Conservation (phyloP, 2,329 filamentous ascomycete genomes). For the Alternaria sp. region DNA sequence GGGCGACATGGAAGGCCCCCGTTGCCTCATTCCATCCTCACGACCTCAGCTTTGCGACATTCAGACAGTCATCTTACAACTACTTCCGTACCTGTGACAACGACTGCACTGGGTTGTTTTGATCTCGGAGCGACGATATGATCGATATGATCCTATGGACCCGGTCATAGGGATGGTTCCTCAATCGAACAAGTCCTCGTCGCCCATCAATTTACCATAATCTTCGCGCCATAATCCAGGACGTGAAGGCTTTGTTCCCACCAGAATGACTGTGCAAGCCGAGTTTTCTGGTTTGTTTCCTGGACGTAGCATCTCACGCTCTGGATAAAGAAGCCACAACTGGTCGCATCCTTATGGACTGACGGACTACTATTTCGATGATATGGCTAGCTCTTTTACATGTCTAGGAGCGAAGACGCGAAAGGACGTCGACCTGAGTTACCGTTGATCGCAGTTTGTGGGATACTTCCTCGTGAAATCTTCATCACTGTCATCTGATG, state of each 20-base stretch:
- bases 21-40: neutral
- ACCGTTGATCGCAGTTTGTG: neutral
- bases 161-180: neutral
- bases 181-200: neutral
- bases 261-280: neutral
- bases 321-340: neutral
- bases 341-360: constrained; percentile 16
- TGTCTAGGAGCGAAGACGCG: neutral
- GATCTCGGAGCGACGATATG: neutral
- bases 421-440: neutral
- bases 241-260: neutral
- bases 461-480: neutral
- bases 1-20: constrained; percentile 7
- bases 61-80: neutral
- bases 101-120: neutral
- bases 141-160: too few relatives aligned
- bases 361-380: constrained; percentile 26
- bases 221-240: neutral
- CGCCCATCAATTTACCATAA: neutral
- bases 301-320: neutral
- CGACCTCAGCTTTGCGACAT: neutral
- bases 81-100: neutral
- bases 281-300: neutral
- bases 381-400: constrained; percentile 7
- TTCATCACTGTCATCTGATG: neutral